Conservation (phyloP, 2,329 filamentous ascomycete species). For the Sporothrix brasiliensis region DNA sequence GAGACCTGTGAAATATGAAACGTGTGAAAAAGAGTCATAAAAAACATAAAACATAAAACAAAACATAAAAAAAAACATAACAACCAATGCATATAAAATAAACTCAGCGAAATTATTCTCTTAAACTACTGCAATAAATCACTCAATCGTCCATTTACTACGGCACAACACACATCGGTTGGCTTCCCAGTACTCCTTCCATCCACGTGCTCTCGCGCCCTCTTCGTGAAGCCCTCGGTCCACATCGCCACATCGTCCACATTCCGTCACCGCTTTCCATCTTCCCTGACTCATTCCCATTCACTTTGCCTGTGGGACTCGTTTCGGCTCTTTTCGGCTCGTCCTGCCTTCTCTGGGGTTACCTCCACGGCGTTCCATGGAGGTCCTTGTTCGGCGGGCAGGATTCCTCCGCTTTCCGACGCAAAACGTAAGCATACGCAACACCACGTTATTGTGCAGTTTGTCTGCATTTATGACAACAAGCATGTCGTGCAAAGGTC, state of each 20-base stretch:
- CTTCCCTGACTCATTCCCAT: not conserved
- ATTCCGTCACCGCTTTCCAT: not conserved
- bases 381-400: not conserved
- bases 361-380: not conserved
- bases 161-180: too few relatives aligned
- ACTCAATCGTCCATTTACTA: too few relatives aligned
- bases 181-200: too few relatives aligned
- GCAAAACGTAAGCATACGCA: not conserved
- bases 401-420: conserved; percentile 3
- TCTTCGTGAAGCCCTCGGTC: conserved; percentile 23
- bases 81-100: not conserved
- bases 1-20: too few relatives aligned
- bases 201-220: conserved; percentile 29
- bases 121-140: not conserved
- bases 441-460: too few relatives aligned
- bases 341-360: too few relatives aligned
- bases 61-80: not conserved
- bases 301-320: too few relatives aligned
- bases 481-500: not conserved
- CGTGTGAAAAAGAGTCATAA: too few relatives aligned
- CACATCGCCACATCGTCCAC: not conserved
- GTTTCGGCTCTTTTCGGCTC: not conserved
- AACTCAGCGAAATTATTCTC: not conserved
- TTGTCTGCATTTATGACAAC: too few relatives aligned
- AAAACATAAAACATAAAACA: not conserved